Conservation (phyloP, 495 filamentous ascomycete species). For the Neurospora sp. region DNA sequence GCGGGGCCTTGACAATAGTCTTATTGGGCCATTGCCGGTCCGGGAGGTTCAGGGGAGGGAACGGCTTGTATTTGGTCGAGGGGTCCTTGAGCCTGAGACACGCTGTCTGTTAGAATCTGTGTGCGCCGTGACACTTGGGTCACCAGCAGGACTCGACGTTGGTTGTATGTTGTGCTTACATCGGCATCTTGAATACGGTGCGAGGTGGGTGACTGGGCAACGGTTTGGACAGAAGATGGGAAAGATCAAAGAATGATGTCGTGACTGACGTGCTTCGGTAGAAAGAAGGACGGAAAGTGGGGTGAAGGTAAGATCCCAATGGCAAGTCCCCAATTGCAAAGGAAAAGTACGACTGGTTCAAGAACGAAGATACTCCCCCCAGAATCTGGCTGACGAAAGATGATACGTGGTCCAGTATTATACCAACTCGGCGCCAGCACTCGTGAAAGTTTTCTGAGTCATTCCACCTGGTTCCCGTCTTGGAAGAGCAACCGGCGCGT, state of each 20-base stretch:
- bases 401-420: not conserved
- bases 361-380: not conserved
- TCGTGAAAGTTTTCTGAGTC: not conserved
- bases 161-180: constrained; percentile 16
- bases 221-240: not conserved
- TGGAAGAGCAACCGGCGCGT: not conserved
- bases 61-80: constrained; percentile 76
- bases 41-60: constrained; percentile 65
- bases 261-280: not conserved
- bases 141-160: not conserved
- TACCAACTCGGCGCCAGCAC: not conserved
- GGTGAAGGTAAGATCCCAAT: not conserved
- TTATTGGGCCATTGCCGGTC: constrained; percentile 89
- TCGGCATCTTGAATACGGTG: constrained; percentile 22
- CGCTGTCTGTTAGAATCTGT: constrained; percentile 5
- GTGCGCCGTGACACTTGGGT: constrained; percentile 11
- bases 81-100: constrained; percentile 80
- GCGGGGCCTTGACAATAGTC: constrained; percentile 64
- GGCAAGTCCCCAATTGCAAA: not conserved
- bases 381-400: not conserved
- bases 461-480: not conserved
- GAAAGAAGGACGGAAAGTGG: constrained; percentile 4
- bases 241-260: not conserved
- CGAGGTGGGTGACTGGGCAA: constrained; percentile 1
- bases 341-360: not conserved